Base-by-base conservation (phyloP, 805 yeast species). In the Lachancea kluyveri region DNA sequence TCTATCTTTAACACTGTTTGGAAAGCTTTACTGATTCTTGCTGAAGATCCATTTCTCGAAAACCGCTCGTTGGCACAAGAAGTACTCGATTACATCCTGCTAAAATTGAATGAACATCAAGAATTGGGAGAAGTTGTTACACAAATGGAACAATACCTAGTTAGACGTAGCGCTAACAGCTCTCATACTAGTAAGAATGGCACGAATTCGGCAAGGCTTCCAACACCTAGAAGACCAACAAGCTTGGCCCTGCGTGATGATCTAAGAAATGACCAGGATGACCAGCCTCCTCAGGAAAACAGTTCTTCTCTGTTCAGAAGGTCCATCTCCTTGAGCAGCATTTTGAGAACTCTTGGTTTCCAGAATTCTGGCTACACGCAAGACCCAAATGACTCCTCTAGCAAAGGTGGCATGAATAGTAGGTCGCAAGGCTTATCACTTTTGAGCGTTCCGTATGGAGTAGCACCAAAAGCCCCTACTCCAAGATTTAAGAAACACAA, bases 31-130 rank as follows among this genome's bases (percentile, higher is more conserved):
- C 63, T 92, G 28, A 76, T 85, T 17, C 58, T 86, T 17, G 73
- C 94, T 1, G 87, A 81, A 42, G 98, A 92, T 56, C 95, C 97
- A 0, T 92, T 81, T 54, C 60, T 71, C 21, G 95, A 86, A 55
- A 87, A 88, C 5, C 75, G 73, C 36, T 71, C 71, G 28, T 65
- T 74, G 38, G 90, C 96, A 0, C 79, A 77, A 34, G 74, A 71
- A 17, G 70, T 86, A 9, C 78, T 86, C 12, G 96, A 87, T 53
- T 75, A 69, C 39, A 76, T 87, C 14, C 62, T 83, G 55, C 50
- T 72, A 29, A 71, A 74, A 36, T 59, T 90, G 31, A 59, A 56
- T 28, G 52, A 53, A 4, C 58, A 57, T 36, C 70, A 75, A 39
- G 77, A 78, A 29, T 70, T 90, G 20, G 74, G 78, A 0, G 78